Evolutionary conservation across 345 rosid species (phyloP).

Genomic region (Populus ilicifolia): DNA sequence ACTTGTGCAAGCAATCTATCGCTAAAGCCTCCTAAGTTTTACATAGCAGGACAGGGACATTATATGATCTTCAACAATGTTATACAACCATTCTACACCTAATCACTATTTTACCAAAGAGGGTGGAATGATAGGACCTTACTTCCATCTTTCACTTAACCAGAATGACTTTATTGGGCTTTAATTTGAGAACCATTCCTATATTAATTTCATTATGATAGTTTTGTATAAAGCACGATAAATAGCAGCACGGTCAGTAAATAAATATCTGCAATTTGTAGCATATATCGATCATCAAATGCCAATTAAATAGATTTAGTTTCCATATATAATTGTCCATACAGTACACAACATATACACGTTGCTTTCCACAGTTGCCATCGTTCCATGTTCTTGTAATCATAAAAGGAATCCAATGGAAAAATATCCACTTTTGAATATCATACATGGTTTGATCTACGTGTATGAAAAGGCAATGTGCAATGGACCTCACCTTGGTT

Average conservation of each 20-base stretch:
- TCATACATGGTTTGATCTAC: background rate
- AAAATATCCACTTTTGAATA: background rate
- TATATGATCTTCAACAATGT: background rate
- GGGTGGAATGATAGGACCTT: background rate
- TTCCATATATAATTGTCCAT: background rate
- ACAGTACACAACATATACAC: background rate
- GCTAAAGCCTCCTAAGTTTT: background rate
- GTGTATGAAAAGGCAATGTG: background rate
- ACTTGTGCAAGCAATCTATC: background rate
- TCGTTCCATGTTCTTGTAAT: background rate
- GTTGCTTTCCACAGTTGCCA: background rate
- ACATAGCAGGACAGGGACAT: background rate
- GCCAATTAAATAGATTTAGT: background rate
- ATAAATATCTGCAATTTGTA: background rate
- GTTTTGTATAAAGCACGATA: background rate
- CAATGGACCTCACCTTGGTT: conserved; percentile 61
- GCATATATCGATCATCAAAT: background rate
- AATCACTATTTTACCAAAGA: background rate
- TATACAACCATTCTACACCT: background rate
- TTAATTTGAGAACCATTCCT: background rate
- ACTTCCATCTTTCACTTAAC: background rate
- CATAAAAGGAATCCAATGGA: background rate
- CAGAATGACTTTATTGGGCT: background rate
- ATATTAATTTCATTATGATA: background rate
- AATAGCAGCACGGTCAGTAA: background rate